Percentiles rank a stretch among this genome's conserved stretches.
These are phyloP conservation scores for Staphylotrichum longicolle DNA, from an alignment of 495 filamentous ascomycete genomes.

Conservation along the genomic window DNA sequence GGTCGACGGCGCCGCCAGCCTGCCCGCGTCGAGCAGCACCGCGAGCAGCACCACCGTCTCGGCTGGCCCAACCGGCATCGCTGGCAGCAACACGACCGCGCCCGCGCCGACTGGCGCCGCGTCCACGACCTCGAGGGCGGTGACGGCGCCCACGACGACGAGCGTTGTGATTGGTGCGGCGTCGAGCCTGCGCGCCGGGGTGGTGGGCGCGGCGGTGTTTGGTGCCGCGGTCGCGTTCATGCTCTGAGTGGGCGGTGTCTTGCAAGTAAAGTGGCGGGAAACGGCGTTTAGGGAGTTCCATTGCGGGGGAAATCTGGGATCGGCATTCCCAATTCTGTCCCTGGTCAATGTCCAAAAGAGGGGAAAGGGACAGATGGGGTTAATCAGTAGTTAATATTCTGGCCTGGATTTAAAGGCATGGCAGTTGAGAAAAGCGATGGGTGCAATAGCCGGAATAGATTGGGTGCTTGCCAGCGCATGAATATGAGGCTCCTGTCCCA, in stretches of 20 bases:
- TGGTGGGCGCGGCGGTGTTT: conserved; percentile 22
- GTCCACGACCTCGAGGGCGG: background rate
- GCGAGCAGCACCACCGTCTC: background rate
- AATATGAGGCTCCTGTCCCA: background rate
- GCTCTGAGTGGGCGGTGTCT: conserved; percentile 22
- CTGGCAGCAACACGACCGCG: conserved; percentile 9
- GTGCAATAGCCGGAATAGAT: conserved; percentile 7
- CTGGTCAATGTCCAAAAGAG: background rate
- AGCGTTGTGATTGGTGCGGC: conserved; percentile 6
- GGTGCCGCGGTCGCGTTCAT: conserved; percentile 31
- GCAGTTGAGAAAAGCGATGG: no score
- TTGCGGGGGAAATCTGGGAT: conserved; percentile 1
- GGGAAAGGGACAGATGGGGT: background rate
- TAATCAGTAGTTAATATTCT: background rate
- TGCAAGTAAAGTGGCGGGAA: background rate
- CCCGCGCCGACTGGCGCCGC: background rate
- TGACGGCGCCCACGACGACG: conserved; percentile 3
- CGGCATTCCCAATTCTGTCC: background rate
- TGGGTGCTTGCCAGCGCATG: background rate
- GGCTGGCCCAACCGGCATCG: conserved; percentile 5
- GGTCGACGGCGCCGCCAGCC: conserved; percentile 19
- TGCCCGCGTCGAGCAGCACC: background rate
- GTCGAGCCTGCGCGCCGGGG: conserved; percentile 18
- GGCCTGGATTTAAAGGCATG: background rate
- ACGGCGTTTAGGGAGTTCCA: background rate